phyloP scores from a whole-genome alignment of 2,329 filamentous ascomycete genomes.

The Decorospora gaudefroyi region DNA sequence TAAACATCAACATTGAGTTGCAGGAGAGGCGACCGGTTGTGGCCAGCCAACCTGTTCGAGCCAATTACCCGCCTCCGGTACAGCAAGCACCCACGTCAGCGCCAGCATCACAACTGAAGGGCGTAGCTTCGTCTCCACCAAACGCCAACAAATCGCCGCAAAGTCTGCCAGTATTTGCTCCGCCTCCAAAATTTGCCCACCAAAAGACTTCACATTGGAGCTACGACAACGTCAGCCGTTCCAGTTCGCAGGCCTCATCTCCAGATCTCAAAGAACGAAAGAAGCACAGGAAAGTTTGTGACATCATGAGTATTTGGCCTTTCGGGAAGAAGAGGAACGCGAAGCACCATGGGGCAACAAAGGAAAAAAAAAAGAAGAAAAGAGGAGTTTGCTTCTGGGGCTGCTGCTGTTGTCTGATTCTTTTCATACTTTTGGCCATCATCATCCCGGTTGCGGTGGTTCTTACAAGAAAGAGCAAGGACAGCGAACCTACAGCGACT shows the following conservation, averaged over 20 bases:
- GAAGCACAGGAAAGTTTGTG: constrained; percentile 39
- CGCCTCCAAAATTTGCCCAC: constrained; percentile 36
- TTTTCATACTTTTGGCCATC: constrained; percentile 45
- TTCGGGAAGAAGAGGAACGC: constrained; percentile 26
- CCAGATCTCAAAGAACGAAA: constrained; percentile 34
- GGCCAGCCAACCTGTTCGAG: constrained; percentile 17
- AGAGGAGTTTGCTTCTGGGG: constrained; percentile 40
- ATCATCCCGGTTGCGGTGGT: constrained; percentile 48
- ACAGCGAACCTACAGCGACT: constrained; percentile 37
- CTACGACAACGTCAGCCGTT: constrained; percentile 33
- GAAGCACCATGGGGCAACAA: constrained; percentile 24
- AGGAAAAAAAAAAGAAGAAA: constrained; percentile 41
- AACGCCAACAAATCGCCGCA: constrained; percentile 22
- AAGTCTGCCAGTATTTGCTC: constrained; percentile 36
- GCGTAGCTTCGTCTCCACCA: constrained; percentile 12
- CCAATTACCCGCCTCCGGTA: constrained; percentile 22
- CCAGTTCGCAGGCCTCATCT: constrained; percentile 29
- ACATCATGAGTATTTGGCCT: constrained; percentile 31
- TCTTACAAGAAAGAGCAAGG: constrained; percentile 44
- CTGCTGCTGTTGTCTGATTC: constrained; percentile 45
- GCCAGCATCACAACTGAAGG: constrained; percentile 21
- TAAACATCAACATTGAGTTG: constrained; percentile 42
- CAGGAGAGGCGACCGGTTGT: constrained; percentile 32
- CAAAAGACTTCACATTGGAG: constrained; percentile 35
- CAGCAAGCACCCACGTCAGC: constrained; percentile 26